Conservation (phyloP, 2,329 filamentous ascomycete species). For the Ceratocystis ficicola region DNA sequence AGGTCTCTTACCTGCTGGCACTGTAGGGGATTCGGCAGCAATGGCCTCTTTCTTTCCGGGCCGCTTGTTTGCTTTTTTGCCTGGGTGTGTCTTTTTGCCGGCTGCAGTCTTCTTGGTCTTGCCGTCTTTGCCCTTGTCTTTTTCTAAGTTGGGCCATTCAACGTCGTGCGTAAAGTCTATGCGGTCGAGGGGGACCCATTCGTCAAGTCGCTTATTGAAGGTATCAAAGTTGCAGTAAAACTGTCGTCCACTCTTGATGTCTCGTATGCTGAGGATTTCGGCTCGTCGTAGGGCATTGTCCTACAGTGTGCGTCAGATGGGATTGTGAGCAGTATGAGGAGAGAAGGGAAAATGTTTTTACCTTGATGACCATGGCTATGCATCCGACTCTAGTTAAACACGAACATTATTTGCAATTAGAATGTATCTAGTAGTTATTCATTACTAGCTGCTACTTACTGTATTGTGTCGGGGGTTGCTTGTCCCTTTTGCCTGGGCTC, state of each 20-base stretch:
- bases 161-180: conserved; percentile 85
- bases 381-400: conserved; percentile 37
- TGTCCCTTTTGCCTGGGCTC: conserved; percentile 58
- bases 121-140: conserved; percentile 59
- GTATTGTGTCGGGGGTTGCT: conserved; percentile 73
- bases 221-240: conserved; percentile 98
- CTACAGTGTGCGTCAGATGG: conserved; percentile 18
- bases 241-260: conserved; percentile 73
- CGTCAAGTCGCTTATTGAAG: conserved; percentile 77
- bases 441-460: conserved; percentile 39
- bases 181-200: conserved; percentile 75
- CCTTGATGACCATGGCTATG: conserved; percentile 48
- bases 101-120: conserved; percentile 62
- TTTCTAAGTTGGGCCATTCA: conserved; percentile 90
- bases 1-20: conserved; percentile 15
- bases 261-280: conserved; percentile 89
- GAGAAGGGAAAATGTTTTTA: background rate
- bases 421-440: no score
- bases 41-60: conserved; percentile 44
- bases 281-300: conserved; percentile 82
- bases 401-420: background rate
- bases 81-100: conserved; percentile 43
- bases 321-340: background rate
- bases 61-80: conserved; percentile 49
- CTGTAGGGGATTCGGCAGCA: conserved; percentile 40